Conservation (phyloP, 108 stramenopile genomes). For the Tribonema minus region DNA sequence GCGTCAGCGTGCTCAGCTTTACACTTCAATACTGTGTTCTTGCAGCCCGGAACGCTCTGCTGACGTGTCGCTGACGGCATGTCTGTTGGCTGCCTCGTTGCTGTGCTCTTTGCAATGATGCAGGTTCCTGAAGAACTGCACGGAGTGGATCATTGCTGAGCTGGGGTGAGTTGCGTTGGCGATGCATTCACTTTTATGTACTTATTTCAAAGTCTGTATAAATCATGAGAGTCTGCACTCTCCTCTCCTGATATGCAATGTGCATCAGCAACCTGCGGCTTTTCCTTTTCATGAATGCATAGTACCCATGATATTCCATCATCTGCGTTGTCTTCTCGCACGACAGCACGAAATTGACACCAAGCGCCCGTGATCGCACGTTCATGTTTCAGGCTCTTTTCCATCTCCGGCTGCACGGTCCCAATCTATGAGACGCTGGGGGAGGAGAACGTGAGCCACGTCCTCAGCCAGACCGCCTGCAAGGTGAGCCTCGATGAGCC, state of each 20-base stretch:
- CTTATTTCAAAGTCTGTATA: too few relatives aligned
- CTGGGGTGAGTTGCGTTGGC: neutral
- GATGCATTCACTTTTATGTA: too few relatives aligned
- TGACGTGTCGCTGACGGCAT: neutral
- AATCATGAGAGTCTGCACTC: too few relatives aligned
- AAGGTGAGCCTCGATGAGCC: constrained; percentile 65
- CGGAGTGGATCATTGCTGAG: neutral
- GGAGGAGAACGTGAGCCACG: neutral
- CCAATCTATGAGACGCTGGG: neutral
- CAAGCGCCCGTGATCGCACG: neutral
- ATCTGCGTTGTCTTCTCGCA: neutral
- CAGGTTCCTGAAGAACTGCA: neutral
- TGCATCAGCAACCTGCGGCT: too few relatives aligned
- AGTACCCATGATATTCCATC: neutral
- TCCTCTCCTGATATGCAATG: too few relatives aligned
- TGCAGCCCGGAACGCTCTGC: too few relatives aligned
- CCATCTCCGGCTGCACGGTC: neutral
- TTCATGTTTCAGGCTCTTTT: neutral
- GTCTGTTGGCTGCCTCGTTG: constrained; percentile 23
- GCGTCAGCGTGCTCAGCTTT: too few relatives aligned
- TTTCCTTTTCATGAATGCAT: neutral
- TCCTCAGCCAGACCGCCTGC: neutral
- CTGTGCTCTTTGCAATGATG: constrained; percentile 71
- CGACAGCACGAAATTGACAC: neutral
- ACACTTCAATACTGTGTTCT: too few relatives aligned